These are phyloP conservation scores for Aspergillus niger DNA, from an alignment of 2,329 filamentous ascomycete genomes.

Conservation along the genomic window DNA sequence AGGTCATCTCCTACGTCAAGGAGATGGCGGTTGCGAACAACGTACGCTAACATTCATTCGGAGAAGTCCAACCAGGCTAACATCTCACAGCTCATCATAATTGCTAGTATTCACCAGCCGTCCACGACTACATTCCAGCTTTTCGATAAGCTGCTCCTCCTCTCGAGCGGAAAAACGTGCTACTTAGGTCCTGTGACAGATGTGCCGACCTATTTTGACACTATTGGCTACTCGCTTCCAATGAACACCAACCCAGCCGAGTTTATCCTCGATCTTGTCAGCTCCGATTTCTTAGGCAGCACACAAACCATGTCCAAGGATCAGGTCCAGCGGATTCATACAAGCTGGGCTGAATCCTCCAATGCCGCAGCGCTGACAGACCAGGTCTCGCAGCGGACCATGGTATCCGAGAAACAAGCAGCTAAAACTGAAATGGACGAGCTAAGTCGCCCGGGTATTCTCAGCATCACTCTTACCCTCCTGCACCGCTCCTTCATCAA, in stretches of 20 bases:
- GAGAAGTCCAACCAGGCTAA: slow-evolving; percentile 11
- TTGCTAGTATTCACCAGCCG: slow-evolving; percentile 84
- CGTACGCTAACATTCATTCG: slow-evolving; percentile 36
- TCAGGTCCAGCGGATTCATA: slow-evolving; percentile 57
- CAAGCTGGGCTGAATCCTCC: slow-evolving; percentile 57
- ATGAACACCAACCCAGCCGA: slow-evolving; percentile 77
- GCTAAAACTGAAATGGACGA: slow-evolving; percentile 21
- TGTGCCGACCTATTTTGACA: slow-evolving; percentile 65
- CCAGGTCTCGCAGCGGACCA: slow-evolving; percentile 27
- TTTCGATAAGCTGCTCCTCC: slow-evolving; percentile 75
- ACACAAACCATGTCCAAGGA: slow-evolving; percentile 47
- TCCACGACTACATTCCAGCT: slow-evolving; percentile 76
- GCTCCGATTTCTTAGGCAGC: slow-evolving; percentile 69
- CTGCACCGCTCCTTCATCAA: slow-evolving; percentile 81
- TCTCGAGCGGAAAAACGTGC: slow-evolving; percentile 69
- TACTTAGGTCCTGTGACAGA: slow-evolving; percentile 68
- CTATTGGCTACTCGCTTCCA: slow-evolving; percentile 64
- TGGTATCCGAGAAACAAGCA: slow-evolving; percentile 30
- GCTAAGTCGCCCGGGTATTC: slow-evolving; percentile 44
- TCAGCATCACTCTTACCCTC: slow-evolving; percentile 62
- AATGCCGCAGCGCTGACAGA: slow-evolving; percentile 37
- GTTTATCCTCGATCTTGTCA: slow-evolving; percentile 75
- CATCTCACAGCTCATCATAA: slow-evolving; percentile 63
- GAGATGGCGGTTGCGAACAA: slow-evolving; percentile 67
- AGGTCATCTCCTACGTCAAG: slow-evolving; percentile 74